Base-by-base conservation (phyloP, 192 early-diverging fungal genomes). In the Linnemannia hyalina region DNA sequence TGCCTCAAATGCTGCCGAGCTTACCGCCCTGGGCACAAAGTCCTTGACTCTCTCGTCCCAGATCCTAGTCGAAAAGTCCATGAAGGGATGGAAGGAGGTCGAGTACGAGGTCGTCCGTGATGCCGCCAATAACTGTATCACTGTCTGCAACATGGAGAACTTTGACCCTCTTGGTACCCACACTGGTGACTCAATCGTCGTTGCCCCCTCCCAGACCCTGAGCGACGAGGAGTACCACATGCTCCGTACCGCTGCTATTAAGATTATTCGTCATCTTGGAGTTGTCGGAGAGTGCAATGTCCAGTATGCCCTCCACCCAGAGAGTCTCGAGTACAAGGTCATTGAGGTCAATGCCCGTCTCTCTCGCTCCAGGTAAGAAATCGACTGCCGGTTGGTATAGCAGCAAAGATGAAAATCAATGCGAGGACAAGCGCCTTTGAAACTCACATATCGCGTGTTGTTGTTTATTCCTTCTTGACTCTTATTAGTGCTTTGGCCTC, bases 111-210 rank as follows among this genome's bases (percentile, higher is more conserved):
- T 99, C 46, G 97, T 99, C 38, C 95, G 98, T 80, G 98, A 99
- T 89, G 94, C 96, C 69, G 93, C 94, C 70, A 94, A 99, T 90
- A 99, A 99, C 91, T 99, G 98, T 89, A 97, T 99, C 74, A 99
- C 98, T 38, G 98, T 99, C 54, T 99, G 98, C 90, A 99, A 99
- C 92, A 99, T 99, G 97, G 97, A 99, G 89, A 99, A 99, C 94
- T 99, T 99, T 92, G 98, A 99, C 81, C 98, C 98, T 35, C 94
- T 99, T 47, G 97, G 98, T 35, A 96, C 97, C 57, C 98, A 99
- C 90, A 99, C 98, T 4, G 98, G 98, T 76, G 98, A 99, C 88
- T 98, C 97, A n/a, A 99, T 99, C 73, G 98, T 99, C 15, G 97
- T 99, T 36, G 98, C 98, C 9, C 98, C 98, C 32, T 95, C 93